These are phyloP conservation scores for Xylariaceae sp. DNA, from an alignment of 2,329 filamentous ascomycete species.

Conservation along the genomic window DNA sequence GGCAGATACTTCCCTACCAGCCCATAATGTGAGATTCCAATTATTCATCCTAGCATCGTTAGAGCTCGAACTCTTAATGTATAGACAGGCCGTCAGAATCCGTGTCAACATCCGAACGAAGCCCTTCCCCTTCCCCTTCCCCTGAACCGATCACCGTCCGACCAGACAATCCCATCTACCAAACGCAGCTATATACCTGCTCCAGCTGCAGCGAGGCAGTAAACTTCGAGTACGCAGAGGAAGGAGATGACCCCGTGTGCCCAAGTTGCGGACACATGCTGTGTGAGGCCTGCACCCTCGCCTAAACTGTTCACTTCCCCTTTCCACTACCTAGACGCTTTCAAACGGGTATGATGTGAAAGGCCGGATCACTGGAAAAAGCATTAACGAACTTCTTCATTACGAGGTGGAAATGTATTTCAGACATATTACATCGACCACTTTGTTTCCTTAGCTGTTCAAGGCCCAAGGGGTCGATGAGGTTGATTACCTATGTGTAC, in stretches of 20 bases:
- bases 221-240: slow-evolving; percentile 13
- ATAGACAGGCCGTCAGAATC: not conserved
- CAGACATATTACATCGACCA: not conserved
- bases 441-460: not conserved
- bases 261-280: slow-evolving; percentile 8
- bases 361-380: not conserved
- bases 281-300: slow-evolving; percentile 1
- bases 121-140: not conserved
- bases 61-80: not conserved
- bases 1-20: not conserved
- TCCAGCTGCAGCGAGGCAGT: slow-evolving; percentile 5
- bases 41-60: not conserved
- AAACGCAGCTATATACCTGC: slow-evolving; percentile 11
- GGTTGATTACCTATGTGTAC: not conserved
- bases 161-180: not conserved
- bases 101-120: not conserved
- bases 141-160: not conserved
- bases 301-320: not conserved
- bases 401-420: not conserved
- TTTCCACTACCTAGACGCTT: too few relatives aligned
- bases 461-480: not conserved
- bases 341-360: not conserved
- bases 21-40: slow-evolving; percentile 6
- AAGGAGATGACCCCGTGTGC: slow-evolving; percentile 8
- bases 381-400: not conserved